These are phyloP conservation scores for Acacia concinna DNA, from an alignment of 331 rosid species.

Conservation along the genomic window DNA sequence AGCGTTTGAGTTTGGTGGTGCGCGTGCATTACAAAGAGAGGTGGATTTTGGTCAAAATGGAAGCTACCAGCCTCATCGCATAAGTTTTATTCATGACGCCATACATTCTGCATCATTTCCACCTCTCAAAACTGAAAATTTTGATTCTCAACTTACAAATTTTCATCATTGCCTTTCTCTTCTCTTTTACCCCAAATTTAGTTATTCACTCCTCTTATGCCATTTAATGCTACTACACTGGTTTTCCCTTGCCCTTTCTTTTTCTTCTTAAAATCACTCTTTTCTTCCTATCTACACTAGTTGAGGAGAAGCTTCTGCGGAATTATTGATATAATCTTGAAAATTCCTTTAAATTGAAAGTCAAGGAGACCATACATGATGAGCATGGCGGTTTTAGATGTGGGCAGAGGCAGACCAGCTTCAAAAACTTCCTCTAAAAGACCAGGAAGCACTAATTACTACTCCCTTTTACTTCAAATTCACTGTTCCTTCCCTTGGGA, in stretches of 20 bases:
- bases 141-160: constrained; percentile 56
- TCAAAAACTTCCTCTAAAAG: constrained; percentile 58
- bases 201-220: constrained; percentile 20
- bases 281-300: constrained; percentile 23
- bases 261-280: constrained; percentile 20
- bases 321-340: constrained; percentile 58
- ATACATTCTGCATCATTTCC: constrained; percentile 68
- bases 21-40: constrained; percentile 84
- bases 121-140: constrained; percentile 46
- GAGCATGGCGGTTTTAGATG: constrained; percentile 40
- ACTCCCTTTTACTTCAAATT: constrained; percentile 70
- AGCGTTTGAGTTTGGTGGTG: constrained; percentile 81
- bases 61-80: constrained; percentile 70
- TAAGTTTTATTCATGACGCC: constrained; percentile 78
- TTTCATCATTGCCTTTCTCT: constrained; percentile 51
- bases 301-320: constrained; percentile 42
- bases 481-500: constrained; percentile 46
- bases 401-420: constrained; percentile 41
- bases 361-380: constrained; percentile 54
- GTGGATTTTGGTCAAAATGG: constrained; percentile 73
- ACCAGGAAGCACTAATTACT: constrained; percentile 70
- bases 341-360: constrained; percentile 64
- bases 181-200: constrained; percentile 2
- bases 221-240: constrained; percentile 22
- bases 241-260: constrained; percentile 6